Base-by-base conservation (phyloP, 73 alveolate species). In the Paramecium bursaria region DNA sequence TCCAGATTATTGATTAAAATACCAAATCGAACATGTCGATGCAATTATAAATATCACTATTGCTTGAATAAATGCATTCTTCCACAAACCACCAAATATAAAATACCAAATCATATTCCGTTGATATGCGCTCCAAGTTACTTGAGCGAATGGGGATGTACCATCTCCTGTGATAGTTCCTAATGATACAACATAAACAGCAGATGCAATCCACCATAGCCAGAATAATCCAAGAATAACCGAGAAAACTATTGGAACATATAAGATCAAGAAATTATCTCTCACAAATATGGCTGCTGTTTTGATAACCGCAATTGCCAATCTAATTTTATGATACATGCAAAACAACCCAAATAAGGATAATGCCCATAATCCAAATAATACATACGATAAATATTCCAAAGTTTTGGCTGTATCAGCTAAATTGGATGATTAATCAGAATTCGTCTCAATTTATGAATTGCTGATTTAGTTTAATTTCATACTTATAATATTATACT, bases 231-330 rank as follows among this genome's bases (percentile, higher is more conserved):
- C 52, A 25, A 74, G 21, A 46, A 87, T 9, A 61, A 51, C 14
- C 7, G 57, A 42, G 46, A 85, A 26, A 35, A 61, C 17, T 25
- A 67, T 85, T 3, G 92, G 88, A 60, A 87, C 48, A 25, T 85
- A 79, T 55, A 95, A 74, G 25, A 92, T 85, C 17, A 86, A 2
- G 31, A 87, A 86, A 11, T 80, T 87, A 51, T 86, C 92, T 46
- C 92, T 54, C 35, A 94, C 82, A 75, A 93, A 96, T 54, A 86
- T 94, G 3, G 96, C 94, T 7, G 97, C 92, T 5, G 97, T 96
- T 75, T 96, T 92, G 85, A 94, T 75, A 49, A 96, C 80, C 3
- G 98, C 98, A 14, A 96, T 82, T 23, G 96, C 98, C 47, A 95
- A 86, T 86, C 98, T 90, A 46, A 96, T 95, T 76, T 95, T 91